A percentile compares a stretch with the other conserved stretches of the same genome.
Conservation (phyloP, 768 basidiomycete genomes). For the Russula foetens region DNA sequence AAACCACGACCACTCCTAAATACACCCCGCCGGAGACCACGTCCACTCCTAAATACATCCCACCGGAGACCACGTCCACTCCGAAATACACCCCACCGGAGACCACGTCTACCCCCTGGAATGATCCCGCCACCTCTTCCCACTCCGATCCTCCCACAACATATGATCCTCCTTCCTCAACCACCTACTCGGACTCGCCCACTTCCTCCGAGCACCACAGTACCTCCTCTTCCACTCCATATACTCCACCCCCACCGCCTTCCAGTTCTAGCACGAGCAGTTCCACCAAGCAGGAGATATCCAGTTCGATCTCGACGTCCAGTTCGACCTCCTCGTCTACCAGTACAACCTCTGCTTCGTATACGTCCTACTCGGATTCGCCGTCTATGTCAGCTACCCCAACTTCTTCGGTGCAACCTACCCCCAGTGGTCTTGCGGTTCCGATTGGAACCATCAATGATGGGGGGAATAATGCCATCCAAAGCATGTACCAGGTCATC, state of each 20-base stretch:
- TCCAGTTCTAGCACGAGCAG: constrained; percentile 1
- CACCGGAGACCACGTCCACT: neutral
- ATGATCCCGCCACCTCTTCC: neutral
- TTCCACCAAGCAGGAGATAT: neutral
- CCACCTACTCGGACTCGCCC: neutral
- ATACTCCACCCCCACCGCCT: neutral
- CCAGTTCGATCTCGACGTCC: neutral
- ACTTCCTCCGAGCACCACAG: too few species aligned
- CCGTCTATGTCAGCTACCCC: neutral
- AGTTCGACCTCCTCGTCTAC: neutral
- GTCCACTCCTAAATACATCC: neutral
- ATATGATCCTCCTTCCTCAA: neutral
- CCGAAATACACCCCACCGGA: neutral
- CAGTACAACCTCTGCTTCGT: too few species aligned
- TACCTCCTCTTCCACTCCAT: too few species aligned
- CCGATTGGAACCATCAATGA: neutral
- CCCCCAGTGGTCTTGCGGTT: neutral
- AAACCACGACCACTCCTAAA: too few species aligned
- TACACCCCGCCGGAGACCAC: neutral
- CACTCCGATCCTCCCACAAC: neutral
- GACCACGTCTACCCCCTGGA: too few species aligned
- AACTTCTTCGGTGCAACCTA: neutral
- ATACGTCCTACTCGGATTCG: neutral
- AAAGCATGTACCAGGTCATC: neutral
- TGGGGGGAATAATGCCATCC: neutral